phyloP scores from a whole-genome alignment of 1,284 basidiomycete genomes.

The Takashimella koratensis region DNA sequence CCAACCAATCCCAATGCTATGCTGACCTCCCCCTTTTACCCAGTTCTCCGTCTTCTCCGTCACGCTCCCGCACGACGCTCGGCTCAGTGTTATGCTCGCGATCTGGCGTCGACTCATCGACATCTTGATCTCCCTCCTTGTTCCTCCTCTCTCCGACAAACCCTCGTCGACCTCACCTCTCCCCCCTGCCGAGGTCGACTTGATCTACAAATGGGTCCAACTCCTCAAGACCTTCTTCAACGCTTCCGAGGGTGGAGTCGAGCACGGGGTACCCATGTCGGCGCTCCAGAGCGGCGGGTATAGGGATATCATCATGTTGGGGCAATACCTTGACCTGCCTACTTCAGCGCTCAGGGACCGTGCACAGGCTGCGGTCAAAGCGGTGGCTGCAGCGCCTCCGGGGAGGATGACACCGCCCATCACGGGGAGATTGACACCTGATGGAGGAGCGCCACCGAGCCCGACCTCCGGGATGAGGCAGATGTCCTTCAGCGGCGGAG shows the following conservation, averaged over 20 bases:
- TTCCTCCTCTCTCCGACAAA: constrained; percentile 44
- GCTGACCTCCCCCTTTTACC: too few species aligned
- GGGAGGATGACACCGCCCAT: background rate
- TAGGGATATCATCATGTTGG: constrained; percentile 45
- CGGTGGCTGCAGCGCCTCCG: constrained; percentile 13
- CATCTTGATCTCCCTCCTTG: constrained; percentile 41
- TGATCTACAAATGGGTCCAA: constrained; percentile 48
- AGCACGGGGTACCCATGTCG: constrained; percentile 43
- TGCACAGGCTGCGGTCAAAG: constrained; percentile 38
- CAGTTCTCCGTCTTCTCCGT: constrained; percentile 45
- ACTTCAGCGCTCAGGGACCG: constrained; percentile 39
- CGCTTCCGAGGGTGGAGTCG: constrained; percentile 38
- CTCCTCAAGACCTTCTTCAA: constrained; percentile 47
- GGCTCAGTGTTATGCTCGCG: constrained; percentile 29
- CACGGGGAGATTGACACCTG: background rate
- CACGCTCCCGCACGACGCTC: constrained; percentile 29
- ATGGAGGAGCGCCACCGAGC: background rate
- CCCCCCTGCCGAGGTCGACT: constrained; percentile 31
- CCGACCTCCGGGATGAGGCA: constrained; percentile 9
- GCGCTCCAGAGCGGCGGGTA: constrained; percentile 38
- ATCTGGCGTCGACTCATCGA: constrained; percentile 44
- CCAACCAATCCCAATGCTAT: too few species aligned
- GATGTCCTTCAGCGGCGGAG: constrained; percentile 7
- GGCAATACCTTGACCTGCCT: constrained; percentile 46
- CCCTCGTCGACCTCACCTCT: constrained; percentile 18